phyloP scores from a whole-genome alignment of 2,329 filamentous ascomycete species.

The Emmonsia crescens region DNA sequence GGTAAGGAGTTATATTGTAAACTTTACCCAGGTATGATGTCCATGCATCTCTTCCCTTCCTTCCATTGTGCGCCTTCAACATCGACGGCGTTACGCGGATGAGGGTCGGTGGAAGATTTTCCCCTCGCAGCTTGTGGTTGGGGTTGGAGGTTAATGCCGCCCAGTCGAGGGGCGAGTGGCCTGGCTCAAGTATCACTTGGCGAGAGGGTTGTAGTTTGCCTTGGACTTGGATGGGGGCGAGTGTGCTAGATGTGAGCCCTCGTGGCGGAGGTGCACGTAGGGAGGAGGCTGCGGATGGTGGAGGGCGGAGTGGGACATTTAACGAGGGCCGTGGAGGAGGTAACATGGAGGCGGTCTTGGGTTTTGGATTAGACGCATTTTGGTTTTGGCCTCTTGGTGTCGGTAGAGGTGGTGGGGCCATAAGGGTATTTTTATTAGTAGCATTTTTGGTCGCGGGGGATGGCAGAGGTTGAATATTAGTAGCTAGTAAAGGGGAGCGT shows the following conservation, averaged over 20 bases:
- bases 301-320: constrained; percentile 26
- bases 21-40: constrained; percentile 79
- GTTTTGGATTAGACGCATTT: constrained; percentile 9
- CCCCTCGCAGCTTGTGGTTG: constrained; percentile 54
- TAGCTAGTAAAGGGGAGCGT: background rate
- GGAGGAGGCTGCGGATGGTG: constrained; percentile 35
- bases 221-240: constrained; percentile 32
- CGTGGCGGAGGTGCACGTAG: constrained; percentile 33
- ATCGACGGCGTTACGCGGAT: constrained; percentile 71
- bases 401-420: constrained; percentile 17
- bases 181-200: constrained; percentile 70
- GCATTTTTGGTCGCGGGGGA: background rate
- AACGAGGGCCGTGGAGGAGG: constrained; percentile 22
- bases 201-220: constrained; percentile 29
- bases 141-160: constrained; percentile 60
- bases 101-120: constrained; percentile 40
- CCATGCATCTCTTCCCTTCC: constrained; percentile 81
- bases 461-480: background rate
- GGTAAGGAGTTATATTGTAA: constrained; percentile 86
- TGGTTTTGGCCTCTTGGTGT: constrained; percentile 12
- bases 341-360: constrained; percentile 10
- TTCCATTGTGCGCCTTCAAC: constrained; percentile 67
- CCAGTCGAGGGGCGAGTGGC: constrained; percentile 94
- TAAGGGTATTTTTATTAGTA: constrained; percentile 4
- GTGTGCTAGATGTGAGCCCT: constrained; percentile 32